Conservation (phyloP, 2,329 filamentous ascomycete species). For the Neonectria faginata region DNA sequence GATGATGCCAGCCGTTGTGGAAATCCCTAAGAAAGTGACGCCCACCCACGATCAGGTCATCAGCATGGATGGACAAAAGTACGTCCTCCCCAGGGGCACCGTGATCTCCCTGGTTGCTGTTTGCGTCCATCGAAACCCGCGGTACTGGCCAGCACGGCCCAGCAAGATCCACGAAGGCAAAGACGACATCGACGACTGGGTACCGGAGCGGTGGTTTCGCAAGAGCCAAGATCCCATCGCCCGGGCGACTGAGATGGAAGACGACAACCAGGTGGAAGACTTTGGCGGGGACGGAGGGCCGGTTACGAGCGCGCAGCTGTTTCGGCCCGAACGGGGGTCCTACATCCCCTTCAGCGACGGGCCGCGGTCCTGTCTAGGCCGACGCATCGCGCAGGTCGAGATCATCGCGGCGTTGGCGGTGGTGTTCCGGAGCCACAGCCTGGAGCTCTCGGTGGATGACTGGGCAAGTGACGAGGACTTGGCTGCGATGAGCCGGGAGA, state of each 20-base stretch:
- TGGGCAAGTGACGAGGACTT: conserved; percentile 68
- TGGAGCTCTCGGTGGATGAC: conserved; percentile 77
- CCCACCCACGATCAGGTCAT: conserved; percentile 66
- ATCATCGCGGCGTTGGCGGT: conserved; percentile 66
- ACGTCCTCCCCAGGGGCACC: conserved; percentile 67
- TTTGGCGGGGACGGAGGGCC: conserved; percentile 70
- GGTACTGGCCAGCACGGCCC: conserved; percentile 73
- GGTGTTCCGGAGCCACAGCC: conserved; percentile 69
- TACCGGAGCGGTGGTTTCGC: conserved; percentile 79
- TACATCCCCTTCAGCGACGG: conserved; percentile 71
- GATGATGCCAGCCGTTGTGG: conserved; percentile 76
- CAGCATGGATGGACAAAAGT: conserved; percentile 66
- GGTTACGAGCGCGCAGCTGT: conserved; percentile 72
- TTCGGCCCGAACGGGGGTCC: conserved; percentile 66
- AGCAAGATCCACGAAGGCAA: conserved; percentile 56
- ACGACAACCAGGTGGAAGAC: conserved; percentile 56
- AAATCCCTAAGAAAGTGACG: conserved; percentile 75
- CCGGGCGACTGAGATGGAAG: conserved; percentile 29
- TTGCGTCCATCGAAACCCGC: conserved; percentile 74
- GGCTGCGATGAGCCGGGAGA: conserved; percentile 58
- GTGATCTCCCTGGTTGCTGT: conserved; percentile 68
- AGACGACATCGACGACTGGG: conserved; percentile 74
- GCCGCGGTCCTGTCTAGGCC: conserved; percentile 67
- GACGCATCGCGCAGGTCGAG: conserved; percentile 70
- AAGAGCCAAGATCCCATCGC: conserved; percentile 43